Base-by-base conservation (phyloP, 1,284 basidiomycete species). In the Trichosporon coremiiforme region DNA sequence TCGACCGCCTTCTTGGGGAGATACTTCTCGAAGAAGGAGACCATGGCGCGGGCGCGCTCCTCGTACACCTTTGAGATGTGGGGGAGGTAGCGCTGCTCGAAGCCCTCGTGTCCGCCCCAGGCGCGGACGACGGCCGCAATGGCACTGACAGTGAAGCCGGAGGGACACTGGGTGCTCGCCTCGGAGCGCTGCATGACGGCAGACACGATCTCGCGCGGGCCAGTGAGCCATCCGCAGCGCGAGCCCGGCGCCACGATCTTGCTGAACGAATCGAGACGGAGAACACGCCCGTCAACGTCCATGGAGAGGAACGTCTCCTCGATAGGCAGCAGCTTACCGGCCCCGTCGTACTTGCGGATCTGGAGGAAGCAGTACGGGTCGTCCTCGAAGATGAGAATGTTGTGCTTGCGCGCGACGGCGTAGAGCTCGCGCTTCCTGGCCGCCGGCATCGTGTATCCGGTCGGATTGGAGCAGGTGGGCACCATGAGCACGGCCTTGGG, bases 171-270 rank as follows among this genome's bases (percentile, higher is more conserved):
- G 7, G 79, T 80, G 35, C 77, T 72, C 41, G 76, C 74, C 69
- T 82, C 81, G 33, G 75, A 72, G 10, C 74, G 74, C 64, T 74
- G 75, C 75, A 78, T 78, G 64, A 81, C 72, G 65, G 75, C 74
- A 36, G 74, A 71, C n/a, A 80, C 74, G 12, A 82, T 55, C 17
- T 64, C 62, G 38, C 68, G 74, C 25, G 77, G 81, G 8, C 77
- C 80, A 0, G 90, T 91, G 76, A 90, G 89, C 88, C 88, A 93
- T 1, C 91, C 91, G 17, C 91, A 80, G 5, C 91, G 88, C 69
- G 86, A 86, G 1, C 91, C 91, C 1, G 91, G 91, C 0, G 90
- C 90, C 66, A 93, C 87, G 10, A 88, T 90, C 90, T 93, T 93
- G 38, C 90, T 91, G 80, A 93, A 92, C 0, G 89, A 89, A 77